These are phyloP conservation scores for Microsporum canis DNA, from an alignment of 2,329 filamentous ascomycete species.

Conservation along the genomic window DNA sequence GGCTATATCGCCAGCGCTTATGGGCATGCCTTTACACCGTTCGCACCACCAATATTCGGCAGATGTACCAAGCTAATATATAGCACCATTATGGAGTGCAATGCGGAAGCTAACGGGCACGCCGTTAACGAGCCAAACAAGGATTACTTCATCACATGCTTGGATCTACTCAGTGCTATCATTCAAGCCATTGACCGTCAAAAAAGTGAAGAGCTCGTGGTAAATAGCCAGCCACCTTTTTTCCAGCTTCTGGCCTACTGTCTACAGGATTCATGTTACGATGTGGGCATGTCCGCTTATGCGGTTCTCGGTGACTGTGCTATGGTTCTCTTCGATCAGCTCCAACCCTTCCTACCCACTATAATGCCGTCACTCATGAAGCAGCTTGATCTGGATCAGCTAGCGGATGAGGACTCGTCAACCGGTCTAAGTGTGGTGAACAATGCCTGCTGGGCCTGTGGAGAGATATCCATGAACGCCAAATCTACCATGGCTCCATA, in stretches of 20 bases:
- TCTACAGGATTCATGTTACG: slow-evolving; percentile 81
- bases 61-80: slow-evolving; percentile 88
- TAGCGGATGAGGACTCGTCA: slow-evolving; percentile 69
- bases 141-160: slow-evolving; percentile 89
- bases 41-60: slow-evolving; percentile 72
- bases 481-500: slow-evolving; percentile 63
- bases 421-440: slow-evolving; percentile 86
- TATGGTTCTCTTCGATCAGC: slow-evolving; percentile 75
- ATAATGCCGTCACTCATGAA: slow-evolving; percentile 70
- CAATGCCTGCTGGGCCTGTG: slow-evolving; percentile 94
- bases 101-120: slow-evolving; percentile 57
- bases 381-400: slow-evolving; percentile 71
- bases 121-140: slow-evolving; percentile 74
- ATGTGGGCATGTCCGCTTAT: slow-evolving; percentile 92
- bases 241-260: slow-evolving; percentile 86
- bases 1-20: slow-evolving; percentile 88
- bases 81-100: slow-evolving; percentile 71
- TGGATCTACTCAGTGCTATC: slow-evolving; percentile 85
- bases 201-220: slow-evolving; percentile 66
- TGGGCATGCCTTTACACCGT: slow-evolving; percentile 69
- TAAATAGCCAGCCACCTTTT: slow-evolving; percentile 64
- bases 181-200: slow-evolving; percentile 72
- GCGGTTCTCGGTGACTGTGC: slow-evolving; percentile 89
- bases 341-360: slow-evolving; percentile 60
- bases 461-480: slow-evolving; percentile 77